Conservation (phyloP, 371 early-diverging fungal species). For the Syncephalis plumigaleata region DNA sequence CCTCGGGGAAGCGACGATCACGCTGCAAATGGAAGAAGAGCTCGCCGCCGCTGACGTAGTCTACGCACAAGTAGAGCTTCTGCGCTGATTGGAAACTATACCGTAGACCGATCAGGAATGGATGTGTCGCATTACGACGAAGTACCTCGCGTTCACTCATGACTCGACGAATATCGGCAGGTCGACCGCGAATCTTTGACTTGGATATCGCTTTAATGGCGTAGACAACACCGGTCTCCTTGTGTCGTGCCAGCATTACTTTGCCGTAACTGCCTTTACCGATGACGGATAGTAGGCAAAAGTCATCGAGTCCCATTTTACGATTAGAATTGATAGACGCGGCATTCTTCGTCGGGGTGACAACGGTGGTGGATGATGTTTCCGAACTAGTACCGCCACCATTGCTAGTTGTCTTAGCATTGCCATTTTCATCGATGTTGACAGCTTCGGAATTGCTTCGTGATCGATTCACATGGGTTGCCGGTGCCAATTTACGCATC, state of each 20-base stretch:
- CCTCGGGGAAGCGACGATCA: constrained; percentile 57
- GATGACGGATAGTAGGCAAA: constrained; percentile 50
- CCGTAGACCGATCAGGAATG: constrained; percentile 45
- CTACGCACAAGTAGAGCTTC: constrained; percentile 44
- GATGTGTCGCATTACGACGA: constrained; percentile 25
- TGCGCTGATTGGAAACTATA: constrained; percentile 34
- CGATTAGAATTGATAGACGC: not conserved
- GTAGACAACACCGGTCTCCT: constrained; percentile 51
- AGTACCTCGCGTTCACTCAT: constrained; percentile 63
- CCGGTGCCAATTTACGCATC: too few species aligned
- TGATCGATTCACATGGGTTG: too few species aligned
- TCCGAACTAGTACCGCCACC: not conserved
- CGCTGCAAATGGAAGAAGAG: constrained; percentile 44
- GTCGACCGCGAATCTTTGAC: constrained; percentile 36
- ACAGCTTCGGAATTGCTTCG: too few species aligned
- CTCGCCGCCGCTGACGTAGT: constrained; percentile 65
- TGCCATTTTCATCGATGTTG: too few species aligned
- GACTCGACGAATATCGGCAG: constrained; percentile 46
- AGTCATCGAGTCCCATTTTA: constrained; percentile 22
- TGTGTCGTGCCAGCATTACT: constrained; percentile 60
- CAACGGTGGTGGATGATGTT: not conserved
- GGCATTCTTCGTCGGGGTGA: not conserved
- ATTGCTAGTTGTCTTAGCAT: not conserved
- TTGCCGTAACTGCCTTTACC: constrained; percentile 75
- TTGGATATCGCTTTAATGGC: constrained; percentile 76